A percentile compares a stretch with the other conserved stretches of the same genome.
Conservation (phyloP, 176 grass and related monocot genomes). For the Paspalum notatum region DNA sequence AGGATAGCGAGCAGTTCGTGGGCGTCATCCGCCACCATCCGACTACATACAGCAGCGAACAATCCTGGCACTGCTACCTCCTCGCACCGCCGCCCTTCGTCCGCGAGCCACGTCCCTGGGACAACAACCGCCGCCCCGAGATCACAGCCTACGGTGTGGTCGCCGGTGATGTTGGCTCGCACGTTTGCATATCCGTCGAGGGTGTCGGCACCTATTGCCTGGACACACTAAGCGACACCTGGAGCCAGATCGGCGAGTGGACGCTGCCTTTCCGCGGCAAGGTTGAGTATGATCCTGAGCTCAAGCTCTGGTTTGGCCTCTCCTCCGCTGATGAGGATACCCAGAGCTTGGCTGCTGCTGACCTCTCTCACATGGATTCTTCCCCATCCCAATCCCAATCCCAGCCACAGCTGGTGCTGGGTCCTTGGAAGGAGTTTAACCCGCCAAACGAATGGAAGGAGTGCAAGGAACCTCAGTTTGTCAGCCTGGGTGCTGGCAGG, state of each 20-base stretch:
- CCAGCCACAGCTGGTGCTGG: background rate
- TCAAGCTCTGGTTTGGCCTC: conserved; percentile 29
- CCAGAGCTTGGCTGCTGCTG: background rate
- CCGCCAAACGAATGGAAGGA: background rate
- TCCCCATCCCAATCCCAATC: background rate
- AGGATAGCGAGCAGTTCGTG: background rate
- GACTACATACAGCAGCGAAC: background rate
- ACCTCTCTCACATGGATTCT: background rate
- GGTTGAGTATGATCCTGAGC: conserved; percentile 7
- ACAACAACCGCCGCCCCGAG: background rate
- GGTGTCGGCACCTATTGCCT: conserved; percentile 18
- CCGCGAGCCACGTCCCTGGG: background rate
- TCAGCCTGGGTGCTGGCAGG: background rate
- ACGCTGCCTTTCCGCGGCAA: background rate
- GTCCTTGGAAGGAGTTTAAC: background rate
- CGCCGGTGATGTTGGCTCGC: background rate
- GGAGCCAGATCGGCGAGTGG: background rate
- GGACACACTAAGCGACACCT: background rate
- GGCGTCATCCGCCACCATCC: background rate
- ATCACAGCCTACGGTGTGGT: background rate
- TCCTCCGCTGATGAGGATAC: background rate
- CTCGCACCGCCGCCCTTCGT: background rate
- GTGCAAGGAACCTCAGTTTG: background rate
- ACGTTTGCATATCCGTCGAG: background rate
- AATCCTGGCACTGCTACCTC: background rate